Percentiles rank a stretch among this genome's conserved stretches.
phyloP scores from a whole-genome alignment of 352 stramenopile genomes.

The Pythium folliculosum region DNA sequence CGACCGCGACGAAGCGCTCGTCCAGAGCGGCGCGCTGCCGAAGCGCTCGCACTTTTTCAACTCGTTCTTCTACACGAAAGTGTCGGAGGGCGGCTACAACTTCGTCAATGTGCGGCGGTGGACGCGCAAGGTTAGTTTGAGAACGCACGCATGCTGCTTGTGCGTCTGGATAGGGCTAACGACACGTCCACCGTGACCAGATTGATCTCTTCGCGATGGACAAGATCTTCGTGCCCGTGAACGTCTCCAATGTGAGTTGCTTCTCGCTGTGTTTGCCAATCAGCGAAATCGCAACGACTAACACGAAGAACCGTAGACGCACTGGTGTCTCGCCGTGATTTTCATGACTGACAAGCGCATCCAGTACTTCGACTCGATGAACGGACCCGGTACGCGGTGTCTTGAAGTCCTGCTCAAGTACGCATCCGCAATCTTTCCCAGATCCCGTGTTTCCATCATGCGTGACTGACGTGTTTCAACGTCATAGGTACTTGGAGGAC shows the following conservation, averaged over 20 bases:
- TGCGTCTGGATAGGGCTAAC: not conserved
- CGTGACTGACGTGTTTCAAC: not conserved
- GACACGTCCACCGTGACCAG: slow-evolving; percentile 8
- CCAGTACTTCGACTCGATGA: slow-evolving; percentile 89
- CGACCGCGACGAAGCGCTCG: slow-evolving; percentile 65
- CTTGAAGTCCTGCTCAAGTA: slow-evolving; percentile 72
- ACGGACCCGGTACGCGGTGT: slow-evolving; percentile 61
- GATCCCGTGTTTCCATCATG: not conserved
- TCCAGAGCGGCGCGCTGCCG: slow-evolving; percentile 43
- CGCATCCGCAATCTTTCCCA: not conserved
- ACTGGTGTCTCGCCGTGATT: slow-evolving; percentile 88
- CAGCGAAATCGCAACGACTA: not conserved
- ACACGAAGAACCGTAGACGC: slow-evolving; percentile 42
- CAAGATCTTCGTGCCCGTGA: slow-evolving; percentile 88
- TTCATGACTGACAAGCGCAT: slow-evolving; percentile 89
- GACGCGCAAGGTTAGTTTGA: slow-evolving; percentile 74
- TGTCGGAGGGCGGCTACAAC: slow-evolving; percentile 83
- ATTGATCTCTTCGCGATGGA: slow-evolving; percentile 90
- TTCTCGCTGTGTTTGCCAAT: not conserved
- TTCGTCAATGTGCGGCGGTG: slow-evolving; percentile 83
- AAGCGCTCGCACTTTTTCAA: slow-evolving; percentile 86
- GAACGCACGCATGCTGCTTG: not conserved
- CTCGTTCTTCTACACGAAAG: slow-evolving; percentile 86
- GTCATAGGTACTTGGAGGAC: slow-evolving; percentile 72
- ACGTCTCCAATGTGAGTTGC: slow-evolving; percentile 78